Conservation (phyloP, 2,329 filamentous ascomycete species). For the Sporothrix curviconia region DNA sequence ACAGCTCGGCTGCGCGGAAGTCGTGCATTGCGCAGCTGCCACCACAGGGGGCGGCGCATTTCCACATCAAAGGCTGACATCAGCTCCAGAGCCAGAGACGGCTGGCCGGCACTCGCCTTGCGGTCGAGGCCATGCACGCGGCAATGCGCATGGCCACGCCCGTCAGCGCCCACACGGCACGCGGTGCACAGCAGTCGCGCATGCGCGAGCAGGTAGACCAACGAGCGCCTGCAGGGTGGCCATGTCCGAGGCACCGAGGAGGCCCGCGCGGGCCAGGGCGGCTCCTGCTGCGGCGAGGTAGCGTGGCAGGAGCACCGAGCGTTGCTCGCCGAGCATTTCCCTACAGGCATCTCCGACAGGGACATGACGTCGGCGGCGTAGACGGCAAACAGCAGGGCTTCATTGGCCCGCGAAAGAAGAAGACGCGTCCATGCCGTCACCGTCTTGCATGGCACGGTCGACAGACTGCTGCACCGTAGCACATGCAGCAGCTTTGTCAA, state of each 20-base stretch:
- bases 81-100: too few relatives aligned
- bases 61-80: slow-evolving; percentile 53
- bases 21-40: slow-evolving; percentile 64
- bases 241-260: slow-evolving; percentile 24
- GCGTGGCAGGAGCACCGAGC: slow-evolving; percentile 16
- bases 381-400: slow-evolving; percentile 24
- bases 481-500: slow-evolving; percentile 28
- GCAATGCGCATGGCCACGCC: slow-evolving; percentile 20
- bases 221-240: slow-evolving; percentile 26
- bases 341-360: slow-evolving; percentile 12
- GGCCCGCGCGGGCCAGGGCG: slow-evolving; percentile 21
- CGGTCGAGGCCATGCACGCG: not conserved
- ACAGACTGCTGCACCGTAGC: slow-evolving; percentile 27
- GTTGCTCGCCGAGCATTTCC: not conserved
- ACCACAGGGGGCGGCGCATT: slow-evolving; percentile 63
- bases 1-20: slow-evolving; percentile 52
- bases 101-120: too few relatives aligned
- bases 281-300: slow-evolving; percentile 22
- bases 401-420: slow-evolving; percentile 15
- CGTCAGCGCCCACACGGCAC: slow-evolving; percentile 21
- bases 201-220: slow-evolving; percentile 25
- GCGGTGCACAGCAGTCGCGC: slow-evolving; percentile 21
- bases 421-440: too few relatives aligned
- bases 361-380: slow-evolving; percentile 24
- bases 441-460: slow-evolving; percentile 25